Evolutionary conservation across 2,329 filamentous ascomycete species (phyloP), one percentile per base, ranked within the genome.

Genomic region (Curvularia eragrostidis): DNA sequence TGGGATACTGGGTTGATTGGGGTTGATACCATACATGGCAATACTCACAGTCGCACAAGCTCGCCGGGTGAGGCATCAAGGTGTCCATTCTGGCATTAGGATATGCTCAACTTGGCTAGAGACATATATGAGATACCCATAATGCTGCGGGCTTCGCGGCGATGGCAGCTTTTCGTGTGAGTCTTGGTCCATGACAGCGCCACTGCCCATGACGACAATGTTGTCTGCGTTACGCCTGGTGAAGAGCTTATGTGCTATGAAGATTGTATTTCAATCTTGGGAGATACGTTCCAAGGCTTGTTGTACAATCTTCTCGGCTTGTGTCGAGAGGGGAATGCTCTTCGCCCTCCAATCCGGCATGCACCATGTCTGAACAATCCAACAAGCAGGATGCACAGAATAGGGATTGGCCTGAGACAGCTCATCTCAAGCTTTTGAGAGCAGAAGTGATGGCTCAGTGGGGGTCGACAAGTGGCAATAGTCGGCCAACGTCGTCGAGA

Each of bases 141-240:
- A 13, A 9, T 4, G 13, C 7, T 15, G n/a, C 24, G 28, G 42
- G 24, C 26, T 7, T 6, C 12, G 1, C 19, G 7, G 2, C 23
- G 42, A 26, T 44, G 15, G 13, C 23, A 99, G 84, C 12, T 90
- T 82, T 57, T 93, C 86, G 72, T 98, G 94, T 0, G 86, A 93
- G 48, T 95, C 95, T 77, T 97, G 93, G 77, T 99, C 95, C 13
- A 96, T 83, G 53, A 99, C 94, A 19, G 82, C 79, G 7, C 94
- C 94, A 57, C 87, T 77, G 9, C 88, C 84, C 88, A 99, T 93
- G 64, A 97, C 93, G 19, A 96, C 91, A 67, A 99, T 98, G 71
- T 96, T 97, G 76, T 98, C 90, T 0, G 94, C 93, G 64, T 93
- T 89, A 75, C 88, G 92, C 79, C 98, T 96, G 4, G 95, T 99